Base-by-base conservation (phyloP, 2,329 filamentous ascomycete genomes). In the Colletotrichum limetticola region DNA sequence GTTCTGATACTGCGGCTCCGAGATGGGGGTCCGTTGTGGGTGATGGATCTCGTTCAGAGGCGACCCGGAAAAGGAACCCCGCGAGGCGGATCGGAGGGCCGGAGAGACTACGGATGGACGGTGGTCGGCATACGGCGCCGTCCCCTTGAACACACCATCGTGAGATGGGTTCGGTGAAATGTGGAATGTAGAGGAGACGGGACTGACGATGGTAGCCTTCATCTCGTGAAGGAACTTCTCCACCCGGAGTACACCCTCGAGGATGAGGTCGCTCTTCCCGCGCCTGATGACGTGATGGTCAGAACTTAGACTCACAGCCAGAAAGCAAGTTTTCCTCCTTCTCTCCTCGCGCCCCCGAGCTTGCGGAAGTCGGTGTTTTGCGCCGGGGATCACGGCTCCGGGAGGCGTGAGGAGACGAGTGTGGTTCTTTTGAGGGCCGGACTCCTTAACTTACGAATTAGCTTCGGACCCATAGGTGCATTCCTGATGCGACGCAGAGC, bases 181-280 rank as follows among this genome's bases (percentile, higher is more conserved):
- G 59, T 63, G 61, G 37, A 75, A 64, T 24, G 72, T 46, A 26
- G 71, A 66, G 30, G 68, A 66, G 26, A 55, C n/a, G 42, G 55
- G 53, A 71, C 67, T 79, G 52, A 85, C 84, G 66, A 87, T 77
- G 26, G 78, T 81, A 26, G 82, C 78, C 64, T 83, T 84, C 73
- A 88, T 81, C 69, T 87, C 84, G 24, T 85, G 82, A 5, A 88
- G 80, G 12, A 84, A 79, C 63, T 80, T 83, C 74, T 88, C 87
- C 24, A 88, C 83, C 16, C 86, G 81, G 1, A 88, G 76, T 3
- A 87, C 85, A 5, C 86, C 85, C 70, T 88, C 86, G 3, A 88
- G 82, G 26, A 88, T 87, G 59, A 88, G 78, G 70, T 88, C 87
- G 56, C 83, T 87, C 76, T 88, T 88, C 35, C 86, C 86, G 71